Evolutionary conservation across 495 filamentous ascomycete species (phyloP), one percentile per base, ranked within the genome.

Genomic region (Penicillium goetzii): DNA sequence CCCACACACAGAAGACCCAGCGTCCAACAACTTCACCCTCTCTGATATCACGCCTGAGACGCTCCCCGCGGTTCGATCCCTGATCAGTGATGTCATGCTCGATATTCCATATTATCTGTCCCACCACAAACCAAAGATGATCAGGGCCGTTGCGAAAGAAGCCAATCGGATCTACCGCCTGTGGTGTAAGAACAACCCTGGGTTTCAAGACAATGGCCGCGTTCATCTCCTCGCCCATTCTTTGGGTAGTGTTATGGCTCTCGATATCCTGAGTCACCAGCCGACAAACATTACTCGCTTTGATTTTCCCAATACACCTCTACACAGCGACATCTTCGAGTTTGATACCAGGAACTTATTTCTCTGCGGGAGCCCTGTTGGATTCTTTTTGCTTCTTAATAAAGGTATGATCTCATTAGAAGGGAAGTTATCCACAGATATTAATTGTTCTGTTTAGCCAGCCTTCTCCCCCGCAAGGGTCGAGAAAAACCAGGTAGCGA

Each of bases 41-140:
- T 85, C 92, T 63, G 93, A 98, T 71, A 97, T 99, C 64, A 97
- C 95, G 4, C 93, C 92, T 0, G 83, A 88, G n/a, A 91, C 92
- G 0, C 90, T 99, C 52, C 92, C 94, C 0, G 91, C 90, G 5
- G 89, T 99, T 0, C 88, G 95, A 11, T 90, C 89, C 65, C 83
- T 99, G 65, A 93, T 99, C 63, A 93, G 90, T 58, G 95, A 99
- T 72, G 92, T 99, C 59, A 96, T 99, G 91, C 86, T 97, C 6
- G 95, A 99, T 71, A 92, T 99, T 36, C 95, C 95, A 0, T 97
- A 96, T 68, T 99, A 98, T 75, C 86, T 99, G 64, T 97, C 93
- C 1, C 90, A 95, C 67, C 95, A 97, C 75, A 95, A 97, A 67
- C 87, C 89, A 1, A 96, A 92, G 76, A 98, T 99, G 93, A 88